phyloP scores from a whole-genome alignment of 768 basidiomycete species.

The Mycena chlorophos region DNA sequence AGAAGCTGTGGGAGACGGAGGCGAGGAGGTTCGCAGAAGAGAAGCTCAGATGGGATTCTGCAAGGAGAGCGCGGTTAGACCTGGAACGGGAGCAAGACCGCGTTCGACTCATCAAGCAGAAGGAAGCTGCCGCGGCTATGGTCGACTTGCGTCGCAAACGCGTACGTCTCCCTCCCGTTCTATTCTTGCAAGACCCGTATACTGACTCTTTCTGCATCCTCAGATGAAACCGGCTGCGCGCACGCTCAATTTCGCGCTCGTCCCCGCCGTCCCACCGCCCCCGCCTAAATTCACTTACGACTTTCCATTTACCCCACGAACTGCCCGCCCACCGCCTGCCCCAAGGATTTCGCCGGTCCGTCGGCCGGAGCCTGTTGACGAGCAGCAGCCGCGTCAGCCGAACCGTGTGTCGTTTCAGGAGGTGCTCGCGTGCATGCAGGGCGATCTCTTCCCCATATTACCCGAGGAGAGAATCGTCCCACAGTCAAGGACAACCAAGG shows the following conservation, averaged over 20 bases:
- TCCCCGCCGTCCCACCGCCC: slow-evolving; percentile 12
- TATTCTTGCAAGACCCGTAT: not conserved
- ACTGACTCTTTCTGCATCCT: not conserved
- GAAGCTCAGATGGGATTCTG: not conserved
- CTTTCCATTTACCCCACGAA: slow-evolving; percentile 19
- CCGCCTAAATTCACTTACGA: slow-evolving; percentile 17
- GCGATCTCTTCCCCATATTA: slow-evolving; percentile 15
- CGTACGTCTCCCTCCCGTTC: not conserved
- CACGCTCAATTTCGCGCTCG: slow-evolving; percentile 20
- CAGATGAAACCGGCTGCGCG: slow-evolving; percentile 18
- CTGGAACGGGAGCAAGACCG: slow-evolving; percentile 16
- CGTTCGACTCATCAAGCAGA: slow-evolving; percentile 15
- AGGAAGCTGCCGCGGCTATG: slow-evolving; percentile 17
- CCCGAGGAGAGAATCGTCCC: slow-evolving; percentile 6
- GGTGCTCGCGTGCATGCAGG: slow-evolving; percentile 20
- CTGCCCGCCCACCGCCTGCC: slow-evolving; percentile 2
- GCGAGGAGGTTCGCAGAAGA: slow-evolving; percentile 18
- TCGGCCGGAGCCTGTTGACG: not conserved
- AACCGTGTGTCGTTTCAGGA: slow-evolving; percentile 16
- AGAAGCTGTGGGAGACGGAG: slow-evolving; percentile 19
- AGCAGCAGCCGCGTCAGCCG: not conserved
- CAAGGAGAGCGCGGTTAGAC: slow-evolving; percentile 2
- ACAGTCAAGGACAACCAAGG: not conserved
- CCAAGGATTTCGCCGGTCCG: not conserved
- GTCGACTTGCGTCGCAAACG: slow-evolving; percentile 2